Base-by-base conservation (phyloP, 1,284 basidiomycete genomes). In the Golubevia sp. region DNA sequence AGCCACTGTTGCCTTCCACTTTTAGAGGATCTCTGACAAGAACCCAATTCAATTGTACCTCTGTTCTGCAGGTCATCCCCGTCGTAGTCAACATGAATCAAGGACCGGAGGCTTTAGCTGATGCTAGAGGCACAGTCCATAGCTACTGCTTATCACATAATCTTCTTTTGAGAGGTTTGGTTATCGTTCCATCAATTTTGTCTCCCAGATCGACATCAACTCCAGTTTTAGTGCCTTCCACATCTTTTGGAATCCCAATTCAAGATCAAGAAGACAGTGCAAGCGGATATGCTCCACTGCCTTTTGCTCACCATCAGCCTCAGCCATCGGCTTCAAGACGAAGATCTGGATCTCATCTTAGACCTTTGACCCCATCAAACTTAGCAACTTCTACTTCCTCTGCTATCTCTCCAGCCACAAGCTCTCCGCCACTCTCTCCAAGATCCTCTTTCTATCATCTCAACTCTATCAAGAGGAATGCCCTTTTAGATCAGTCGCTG, bases 61-160 rank as follows among this genome's bases (percentile, higher is more conserved):
- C 30, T 34, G 11, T 34, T 34, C 11, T 51, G n/a, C 26, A 38
- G 55, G 56, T 38, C 56, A 73, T 75, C 8, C 73, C 73, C 21
- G 68, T 75, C 55, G 73, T 75, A 59, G 73, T 67, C 2, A 66
- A 75, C 30, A 63, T 65, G 30, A 34, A 34, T 2, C 63, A 70
- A 34, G 61, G 66, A 1, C 49, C 64, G 2, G 70, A 70, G 13
- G 71, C 71, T 2, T 26, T 75, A 27, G 51, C 65, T 2, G 64
- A 68, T 65, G 69, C 73, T 56, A 72, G 65, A n/a, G 64, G 62
- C 8, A 75, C 73, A 27, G 64, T 75, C 27, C 68, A 64, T 24
- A 68, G 71, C 3, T 75, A 75, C 48, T 73, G 71, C 61, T 58
- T 49, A 23, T 65, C 65, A 27, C 73, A 75, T 51, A 63, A 71